Evolutionary conservation across 331 rosid species (phyloP), one percentile per base, ranked within the genome.

Genomic region (Quercus lobata): DNA sequence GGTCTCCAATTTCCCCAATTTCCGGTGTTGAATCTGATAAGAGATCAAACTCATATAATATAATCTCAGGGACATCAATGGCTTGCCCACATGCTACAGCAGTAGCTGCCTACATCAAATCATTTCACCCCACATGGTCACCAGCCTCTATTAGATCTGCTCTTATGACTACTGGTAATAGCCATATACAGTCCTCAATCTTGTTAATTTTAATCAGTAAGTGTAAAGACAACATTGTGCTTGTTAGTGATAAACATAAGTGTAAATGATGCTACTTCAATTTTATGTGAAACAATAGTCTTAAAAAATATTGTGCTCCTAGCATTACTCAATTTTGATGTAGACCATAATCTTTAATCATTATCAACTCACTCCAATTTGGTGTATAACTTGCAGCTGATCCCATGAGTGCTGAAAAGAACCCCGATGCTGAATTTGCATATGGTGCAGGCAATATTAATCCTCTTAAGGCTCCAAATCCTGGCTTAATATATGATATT

Each of bases 1-100:
- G 90, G 90, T 22, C 90, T 68, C 87, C 86, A 66, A 68, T 4
- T n/a, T 5, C 78, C 14, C 17, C 88, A 14, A 66, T 71, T 66
- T 74, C 82, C 6, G 61, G 57, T 0, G 1, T 71, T 5, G 27
- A 2, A 0, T 83, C 77, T 22, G 90, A 88, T 37, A 82, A 69
- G 1, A 84, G 85, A 82, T 52, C 30, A 32, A 11, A 29, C 1
- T 10, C 29, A 4, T 77, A 21, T 18, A 76, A 82, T 16, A 56
- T 76, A 0, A 1, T 54, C 0, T 77, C 79, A 4, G 79, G 85
- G 6, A 72, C 85, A 7, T 82, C 82, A 21, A 71, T 77, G 82
- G 34, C 82, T 1, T 77, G 85, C 56, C 81, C 78, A 18, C 81
- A 82, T 55, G 82, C 41, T 18, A 53, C 37, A 11, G 82, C 14